Percentiles rank a stretch among this genome's conserved stretches.
Evolutionary conservation across 129 eudicot genomes (phyloP).

Genomic region (Ambrosia trifida): DNA sequence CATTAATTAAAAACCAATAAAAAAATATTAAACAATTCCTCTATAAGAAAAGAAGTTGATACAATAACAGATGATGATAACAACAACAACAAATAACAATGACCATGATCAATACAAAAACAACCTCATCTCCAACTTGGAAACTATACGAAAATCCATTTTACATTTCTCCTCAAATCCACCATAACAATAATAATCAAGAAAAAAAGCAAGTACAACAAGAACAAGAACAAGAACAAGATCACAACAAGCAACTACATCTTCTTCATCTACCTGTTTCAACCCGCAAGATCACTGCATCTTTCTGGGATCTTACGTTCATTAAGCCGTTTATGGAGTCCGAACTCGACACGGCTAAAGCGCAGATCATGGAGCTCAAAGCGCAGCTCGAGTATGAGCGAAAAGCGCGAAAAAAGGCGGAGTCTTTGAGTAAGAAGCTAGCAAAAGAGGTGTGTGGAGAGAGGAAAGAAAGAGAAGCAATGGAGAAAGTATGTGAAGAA

Average conservation of each 20-base stretch:
- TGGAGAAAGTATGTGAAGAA: slow-evolving; percentile 57
- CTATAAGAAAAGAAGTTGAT: slow-evolving; percentile 36
- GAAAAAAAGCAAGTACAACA: slow-evolving; percentile 9
- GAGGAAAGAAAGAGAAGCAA: slow-evolving; percentile 55
- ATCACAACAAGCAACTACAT: slow-evolving; percentile 50
- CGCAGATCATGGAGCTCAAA: slow-evolving; percentile 56
- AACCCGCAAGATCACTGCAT: slow-evolving; percentile 57
- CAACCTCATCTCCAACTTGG: slow-evolving; percentile 76
- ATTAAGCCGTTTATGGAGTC: slow-evolving; percentile 72
- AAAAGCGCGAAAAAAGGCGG: slow-evolving; percentile 61
- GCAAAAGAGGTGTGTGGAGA: slow-evolving; percentile 48
- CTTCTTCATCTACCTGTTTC: slow-evolving; percentile 65
- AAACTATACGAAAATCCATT: slow-evolving; percentile 86
- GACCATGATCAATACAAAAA: slow-evolving; percentile 52
- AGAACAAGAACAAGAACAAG: slow-evolving; percentile 3
- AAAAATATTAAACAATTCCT: slow-evolving; percentile 19
- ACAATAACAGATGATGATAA: slow-evolving; percentile 57
- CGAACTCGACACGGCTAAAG: slow-evolving; percentile 55
- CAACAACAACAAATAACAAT: slow-evolving; percentile 21
- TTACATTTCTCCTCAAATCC: slow-evolving; percentile 44
- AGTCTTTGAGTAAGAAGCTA: slow-evolving; percentile 55
- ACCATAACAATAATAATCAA: slow-evolving; percentile 30
- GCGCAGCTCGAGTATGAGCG: slow-evolving; percentile 62
- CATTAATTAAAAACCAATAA: neutral
- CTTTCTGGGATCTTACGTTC: slow-evolving; percentile 79